Evolutionary conservation across 345 rosid genomes (phyloP).

Genomic region (Linum lewisii): DNA sequence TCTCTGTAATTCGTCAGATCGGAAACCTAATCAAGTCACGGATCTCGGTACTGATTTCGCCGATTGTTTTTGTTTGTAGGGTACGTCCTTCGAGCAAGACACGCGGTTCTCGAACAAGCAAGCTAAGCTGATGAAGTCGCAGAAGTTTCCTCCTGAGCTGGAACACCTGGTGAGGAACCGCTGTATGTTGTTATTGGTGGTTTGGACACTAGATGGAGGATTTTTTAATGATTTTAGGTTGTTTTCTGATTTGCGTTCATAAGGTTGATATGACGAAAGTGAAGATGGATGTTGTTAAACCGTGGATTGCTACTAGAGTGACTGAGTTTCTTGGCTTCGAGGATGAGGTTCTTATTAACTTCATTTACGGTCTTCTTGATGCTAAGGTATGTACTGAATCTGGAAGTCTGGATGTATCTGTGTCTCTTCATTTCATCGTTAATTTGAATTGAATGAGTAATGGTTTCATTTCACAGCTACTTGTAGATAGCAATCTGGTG

Average conservation of each 20-base stretch:
- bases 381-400: slow-evolving; percentile 79
- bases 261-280: slow-evolving; percentile 85
- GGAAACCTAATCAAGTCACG: background rate
- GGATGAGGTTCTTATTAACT: slow-evolving; percentile 96
- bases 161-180: slow-evolving; percentile 54
- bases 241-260: background rate
- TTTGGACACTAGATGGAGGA: background rate
- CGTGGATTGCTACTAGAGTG: slow-evolving; percentile 91
- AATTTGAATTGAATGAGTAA: background rate
- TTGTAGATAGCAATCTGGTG: background rate
- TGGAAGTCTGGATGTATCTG: background rate
- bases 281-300: slow-evolving; percentile 88
- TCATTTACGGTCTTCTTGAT: slow-evolving; percentile 86
- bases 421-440: background rate
- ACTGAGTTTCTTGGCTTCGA: slow-evolving; percentile 95
- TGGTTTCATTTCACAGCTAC: background rate
- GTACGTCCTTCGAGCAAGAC: slow-evolving; percentile 97
- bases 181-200: background rate
- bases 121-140: slow-evolving; percentile 82
- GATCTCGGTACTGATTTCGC: slow-evolving; percentile 5
- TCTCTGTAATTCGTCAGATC: background rate
- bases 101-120: slow-evolving; percentile 99
- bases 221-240: background rate
- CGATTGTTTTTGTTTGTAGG: slow-evolving; percentile 31
- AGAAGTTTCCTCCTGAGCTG: slow-evolving; percentile 81